Evolutionary conservation across 768 basidiomycete species (phyloP).

Genomic region (Clitopilus passeckerianus): DNA sequence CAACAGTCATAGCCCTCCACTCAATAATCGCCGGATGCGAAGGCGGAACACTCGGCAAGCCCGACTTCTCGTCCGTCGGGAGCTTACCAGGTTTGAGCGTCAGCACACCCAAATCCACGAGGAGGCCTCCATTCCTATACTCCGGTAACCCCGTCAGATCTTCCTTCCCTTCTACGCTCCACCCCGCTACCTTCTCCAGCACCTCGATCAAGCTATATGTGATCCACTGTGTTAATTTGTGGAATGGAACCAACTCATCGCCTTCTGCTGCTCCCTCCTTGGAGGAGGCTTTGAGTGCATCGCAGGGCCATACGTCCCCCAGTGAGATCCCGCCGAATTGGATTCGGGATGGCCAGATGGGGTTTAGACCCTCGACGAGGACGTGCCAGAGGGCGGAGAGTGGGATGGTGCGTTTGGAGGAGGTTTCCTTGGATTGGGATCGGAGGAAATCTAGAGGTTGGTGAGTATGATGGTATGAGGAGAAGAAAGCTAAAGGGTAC

Average conservation of each 20-base stretch:
- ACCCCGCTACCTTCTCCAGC: conserved; percentile 69
- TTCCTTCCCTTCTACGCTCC: conserved; percentile 78
- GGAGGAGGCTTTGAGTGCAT: conserved; percentile 29
- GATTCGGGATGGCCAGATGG: conserved; percentile 86
- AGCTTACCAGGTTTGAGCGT: conserved; percentile 56
- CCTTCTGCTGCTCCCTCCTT: conserved; percentile 31
- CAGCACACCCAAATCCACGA: conserved; percentile 81
- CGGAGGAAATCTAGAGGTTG: conserved; percentile 59
- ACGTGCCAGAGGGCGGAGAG: conserved; percentile 76
- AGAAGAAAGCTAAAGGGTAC: conserved; percentile 6
- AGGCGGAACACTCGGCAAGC: conserved; percentile 60
- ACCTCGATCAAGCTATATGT: conserved; percentile 87
- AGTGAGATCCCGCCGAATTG: conserved; percentile 64
- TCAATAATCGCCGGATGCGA: conserved; percentile 92
- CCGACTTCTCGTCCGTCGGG: conserved; percentile 40
- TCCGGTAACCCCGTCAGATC: conserved; percentile 93
- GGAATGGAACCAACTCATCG: conserved; percentile 85
- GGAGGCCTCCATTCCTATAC: conserved; percentile 91
- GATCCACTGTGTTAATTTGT: conserved; percentile 94
- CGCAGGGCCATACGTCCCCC: conserved; percentile 93
- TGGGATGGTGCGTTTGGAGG: conserved; percentile 41
- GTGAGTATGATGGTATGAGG: neutral
- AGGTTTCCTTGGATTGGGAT: conserved; percentile 41
- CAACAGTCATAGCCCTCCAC: conserved; percentile 95
- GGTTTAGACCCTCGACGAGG: conserved; percentile 76